Evolutionary conservation across 2,329 filamentous ascomycete genomes (phyloP), one percentile per base, ranked within the genome.

Genomic region (Exophiala spinifera): DNA sequence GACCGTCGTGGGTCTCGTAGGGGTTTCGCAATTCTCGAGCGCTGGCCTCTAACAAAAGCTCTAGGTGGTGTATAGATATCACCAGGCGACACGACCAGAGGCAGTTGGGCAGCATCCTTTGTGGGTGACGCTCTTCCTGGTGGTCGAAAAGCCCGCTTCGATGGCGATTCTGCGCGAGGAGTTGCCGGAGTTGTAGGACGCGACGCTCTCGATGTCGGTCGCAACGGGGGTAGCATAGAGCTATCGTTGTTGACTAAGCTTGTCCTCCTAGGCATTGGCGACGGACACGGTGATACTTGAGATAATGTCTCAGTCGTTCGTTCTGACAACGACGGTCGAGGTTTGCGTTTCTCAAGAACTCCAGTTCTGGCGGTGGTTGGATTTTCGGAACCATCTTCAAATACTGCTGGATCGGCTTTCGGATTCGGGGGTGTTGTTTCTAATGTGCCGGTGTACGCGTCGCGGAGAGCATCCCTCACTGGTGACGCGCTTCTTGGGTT

Each of bases 251-350:
- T 84, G 66, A 88, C 94, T 69, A 95, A 91, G 51, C 82, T 84
- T 0, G 89, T 89, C 7, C 80, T 76, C 50, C 54, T 46, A 17
- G 84, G 82, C 55, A 79, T 82, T 43, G 87, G 70, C 0, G 82
- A 82, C 3, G 91, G 91, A 0, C 91, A 94, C 0, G 88, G 84
- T 0, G 91, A 88, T 25, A 96, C 75, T 44, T 84, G 82, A 2
- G 90, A 81, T 4, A 96, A 74, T 0, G 89, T 95, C 68, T 95
- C 89, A 39, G 95, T 85, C 0, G 91, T 95, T 54, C 92, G 79
- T 64, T 96, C 91, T 0, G 87, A 84, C 3, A 96, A 76, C 0
- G 89, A 91, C 13, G 74, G 74, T 11, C 76, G 67, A 3, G 72
- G 64, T 61, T 49, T 55, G 3, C 55, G 57, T 49, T 21, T 20